Conservation (phyloP, 2,329 filamentous ascomycete species). For the Alternaria sp. region DNA sequence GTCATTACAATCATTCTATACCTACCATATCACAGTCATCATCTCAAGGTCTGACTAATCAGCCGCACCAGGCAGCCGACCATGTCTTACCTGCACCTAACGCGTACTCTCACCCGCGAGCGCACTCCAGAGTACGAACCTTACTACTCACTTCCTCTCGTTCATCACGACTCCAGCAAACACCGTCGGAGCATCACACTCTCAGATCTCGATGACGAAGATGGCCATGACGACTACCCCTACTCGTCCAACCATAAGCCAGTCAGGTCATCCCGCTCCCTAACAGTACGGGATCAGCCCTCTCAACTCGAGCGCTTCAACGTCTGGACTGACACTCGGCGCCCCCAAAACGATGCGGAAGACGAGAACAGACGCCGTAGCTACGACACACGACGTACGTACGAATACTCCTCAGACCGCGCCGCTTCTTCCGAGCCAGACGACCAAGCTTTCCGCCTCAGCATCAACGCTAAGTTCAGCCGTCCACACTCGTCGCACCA, state of each 20-base stretch:
- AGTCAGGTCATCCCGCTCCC: slow-evolving; percentile 28
- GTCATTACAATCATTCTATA: background rate
- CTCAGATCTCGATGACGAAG: slow-evolving; percentile 29
- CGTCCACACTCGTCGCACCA: slow-evolving; percentile 24
- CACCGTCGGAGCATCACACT: slow-evolving; percentile 29
- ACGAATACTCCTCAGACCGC: slow-evolving; percentile 11
- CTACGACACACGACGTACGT: slow-evolving; percentile 9
- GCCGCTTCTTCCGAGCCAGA: slow-evolving; percentile 20
- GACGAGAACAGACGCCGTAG: slow-evolving; percentile 7
- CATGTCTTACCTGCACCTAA: slow-evolving; percentile 36
- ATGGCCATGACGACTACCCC: slow-evolving; percentile 40
- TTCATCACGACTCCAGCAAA: slow-evolving; percentile 34
- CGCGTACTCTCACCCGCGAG: slow-evolving; percentile 28
- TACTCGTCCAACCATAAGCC: slow-evolving; percentile 24
- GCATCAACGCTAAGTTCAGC: slow-evolving; percentile 27
- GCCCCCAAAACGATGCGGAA: slow-evolving; percentile 8
- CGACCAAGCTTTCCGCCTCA: slow-evolving; percentile 32
- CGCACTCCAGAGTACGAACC: slow-evolving; percentile 23
- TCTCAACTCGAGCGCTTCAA: slow-evolving; percentile 43
- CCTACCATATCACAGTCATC: background rate
- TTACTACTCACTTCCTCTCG: slow-evolving; percentile 23
- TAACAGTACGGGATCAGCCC: slow-evolving; percentile 35
- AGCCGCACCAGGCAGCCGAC: slow-evolving; percentile 9
- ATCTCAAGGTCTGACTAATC: background rate
- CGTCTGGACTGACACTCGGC: slow-evolving; percentile 30